Conservation (phyloP, 768 basidiomycete genomes). For the Russula lepida region DNA sequence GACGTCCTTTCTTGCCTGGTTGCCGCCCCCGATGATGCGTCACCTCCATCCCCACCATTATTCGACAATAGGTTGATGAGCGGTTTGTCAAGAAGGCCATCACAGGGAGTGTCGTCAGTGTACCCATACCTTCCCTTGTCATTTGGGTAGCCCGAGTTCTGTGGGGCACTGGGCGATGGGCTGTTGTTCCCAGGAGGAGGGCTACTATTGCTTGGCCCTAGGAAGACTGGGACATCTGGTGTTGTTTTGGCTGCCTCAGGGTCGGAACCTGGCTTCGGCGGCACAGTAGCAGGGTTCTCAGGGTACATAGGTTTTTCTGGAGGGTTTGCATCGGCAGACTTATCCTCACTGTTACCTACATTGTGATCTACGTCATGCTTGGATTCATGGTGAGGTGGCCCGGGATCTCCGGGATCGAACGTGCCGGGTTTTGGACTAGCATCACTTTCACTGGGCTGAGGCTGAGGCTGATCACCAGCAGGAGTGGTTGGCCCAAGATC, state of each 20-base stretch:
- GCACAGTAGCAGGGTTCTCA: neutral
- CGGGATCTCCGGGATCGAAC: neutral
- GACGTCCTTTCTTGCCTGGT: constrained; percentile 1
- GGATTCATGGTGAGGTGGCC: neutral
- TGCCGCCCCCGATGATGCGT: constrained; percentile 21
- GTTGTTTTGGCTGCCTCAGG: neutral
- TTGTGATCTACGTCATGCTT: neutral
- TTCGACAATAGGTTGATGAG: constrained; percentile 29
- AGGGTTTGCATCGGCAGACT: neutral
- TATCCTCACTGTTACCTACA: neutral
- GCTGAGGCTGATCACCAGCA: neutral
- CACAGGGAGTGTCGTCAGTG: neutral
- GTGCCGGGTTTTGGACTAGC: neutral
- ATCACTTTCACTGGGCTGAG: neutral
- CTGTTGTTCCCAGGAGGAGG: neutral
- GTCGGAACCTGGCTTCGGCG: neutral
- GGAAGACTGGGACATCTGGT: constrained; percentile 3
- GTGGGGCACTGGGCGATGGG: neutral
- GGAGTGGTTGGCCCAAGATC: constrained; percentile 2
- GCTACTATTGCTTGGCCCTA: neutral
- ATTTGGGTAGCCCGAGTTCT: neutral
- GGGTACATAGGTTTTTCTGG: neutral
- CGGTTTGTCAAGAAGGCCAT: neutral
- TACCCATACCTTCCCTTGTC: neutral
- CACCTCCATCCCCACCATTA: constrained; percentile 26